Percentiles rank a stretch among this genome's conserved stretches.
phyloP scores from a whole-genome alignment of 805 yeast genomes.

The Metschnikowia arizonensis region DNA sequence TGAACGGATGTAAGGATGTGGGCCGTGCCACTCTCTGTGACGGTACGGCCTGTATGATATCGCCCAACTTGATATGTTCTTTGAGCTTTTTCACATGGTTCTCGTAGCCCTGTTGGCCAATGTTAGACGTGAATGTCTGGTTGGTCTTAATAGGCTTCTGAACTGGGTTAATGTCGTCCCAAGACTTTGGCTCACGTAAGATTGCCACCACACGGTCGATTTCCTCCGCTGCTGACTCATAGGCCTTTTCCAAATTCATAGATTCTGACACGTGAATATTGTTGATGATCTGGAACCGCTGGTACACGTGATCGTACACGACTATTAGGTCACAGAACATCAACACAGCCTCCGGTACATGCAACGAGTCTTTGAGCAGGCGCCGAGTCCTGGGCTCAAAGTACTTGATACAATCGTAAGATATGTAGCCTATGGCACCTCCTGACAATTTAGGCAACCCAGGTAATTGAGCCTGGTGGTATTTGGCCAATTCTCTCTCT shows the following conservation, averaged over 20 bases:
- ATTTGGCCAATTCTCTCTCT: conserved; percentile 65
- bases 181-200: conserved; percentile 43
- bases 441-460: conserved; percentile 84
- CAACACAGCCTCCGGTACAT: conserved; percentile 86
- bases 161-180: conserved; percentile 54
- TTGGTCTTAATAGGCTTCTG: conserved; percentile 68
- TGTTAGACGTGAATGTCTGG: conserved; percentile 77
- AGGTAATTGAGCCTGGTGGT: conserved; percentile 70
- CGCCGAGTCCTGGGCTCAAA: conserved; percentile 89
- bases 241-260: conserved; percentile 37
- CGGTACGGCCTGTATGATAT: conserved; percentile 96
- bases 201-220: conserved; percentile 54
- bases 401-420: conserved; percentile 94
- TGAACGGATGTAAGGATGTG: conserved; percentile 92
- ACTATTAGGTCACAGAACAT: conserved; percentile 89
- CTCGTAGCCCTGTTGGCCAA: conserved; percentile 94
- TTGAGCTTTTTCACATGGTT: conserved; percentile 70
- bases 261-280: conserved; percentile 52
- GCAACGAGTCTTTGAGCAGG: conserved; percentile 68
- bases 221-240: conserved; percentile 50
- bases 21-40: conserved; percentile 96
- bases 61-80: conserved; percentile 82
- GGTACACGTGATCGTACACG: conserved; percentile 92
- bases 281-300: conserved; percentile 84
- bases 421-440: conserved; percentile 94